A percentile compares a stretch with the other conserved stretches of the same genome.
phyloP scores from a whole-genome alignment of 345 rosid genomes.

The Populus euphratica region DNA sequence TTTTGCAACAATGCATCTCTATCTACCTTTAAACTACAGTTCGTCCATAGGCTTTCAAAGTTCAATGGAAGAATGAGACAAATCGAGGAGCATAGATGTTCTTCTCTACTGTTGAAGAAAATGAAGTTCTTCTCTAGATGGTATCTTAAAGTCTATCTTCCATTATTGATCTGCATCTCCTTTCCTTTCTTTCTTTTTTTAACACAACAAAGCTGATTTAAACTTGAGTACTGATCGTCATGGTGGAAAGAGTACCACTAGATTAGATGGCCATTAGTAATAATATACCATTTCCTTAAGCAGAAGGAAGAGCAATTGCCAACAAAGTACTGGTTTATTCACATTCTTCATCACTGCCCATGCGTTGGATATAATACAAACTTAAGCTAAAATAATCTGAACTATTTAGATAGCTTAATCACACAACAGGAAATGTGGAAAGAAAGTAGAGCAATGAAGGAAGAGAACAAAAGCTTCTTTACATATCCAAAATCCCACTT shows the following conservation, averaged over 20 bases:
- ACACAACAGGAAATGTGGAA: conserved; percentile 3
- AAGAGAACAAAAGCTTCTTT: conserved; percentile 1
- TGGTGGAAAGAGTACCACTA: neutral
- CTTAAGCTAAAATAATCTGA: conserved; percentile 19
- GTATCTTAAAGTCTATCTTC: neutral
- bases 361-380: conserved; percentile 17
- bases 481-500: conserved; percentile 15
- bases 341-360: conserved; percentile 29
- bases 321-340: conserved; percentile 22
- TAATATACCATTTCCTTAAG: neutral
- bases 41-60: neutral
- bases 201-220: neutral
- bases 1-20: neutral
- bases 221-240: neutral
- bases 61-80: neutral
- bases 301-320: neutral
- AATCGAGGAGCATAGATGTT: neutral
- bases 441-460: neutral
- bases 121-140: neutral
- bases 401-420: conserved; percentile 19
- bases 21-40: neutral
- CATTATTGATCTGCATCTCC: neutral
- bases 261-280: neutral
- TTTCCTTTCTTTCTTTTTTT: neutral
- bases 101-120: neutral